Evolutionary conservation across 116 monocot genomes (phyloP), one percentile per base, ranked within the genome.

Genomic region (Dioscorea cayenensis): DNA sequence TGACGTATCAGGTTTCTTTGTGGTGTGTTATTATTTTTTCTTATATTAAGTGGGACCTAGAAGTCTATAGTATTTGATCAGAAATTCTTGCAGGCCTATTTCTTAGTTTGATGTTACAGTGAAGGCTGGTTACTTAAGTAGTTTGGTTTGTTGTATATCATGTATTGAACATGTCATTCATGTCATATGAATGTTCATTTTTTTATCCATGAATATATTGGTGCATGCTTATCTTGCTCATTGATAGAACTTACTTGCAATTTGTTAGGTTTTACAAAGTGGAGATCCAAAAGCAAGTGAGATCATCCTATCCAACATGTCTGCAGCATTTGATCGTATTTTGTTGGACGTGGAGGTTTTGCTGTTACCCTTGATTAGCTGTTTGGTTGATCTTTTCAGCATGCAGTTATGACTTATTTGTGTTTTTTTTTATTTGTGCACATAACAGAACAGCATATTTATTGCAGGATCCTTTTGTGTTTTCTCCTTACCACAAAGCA

Each of bases 321-420:
- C 84, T 66, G 78, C 77, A 76, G 62, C 70, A 64, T 82, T 95
- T 80, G 95, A 95, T 80, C 89, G 92, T 23, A 84, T 95, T 66
- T 81, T 95, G 66, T 64, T 95, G 48, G 95, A 95, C 43, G 75
- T 79, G 25, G 89, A 95, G 95, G 95, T 95, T 62, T 68, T 59
- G 7, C 10, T 66, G 16, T 63, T 36, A 14, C 36, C 19, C 1
- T 20, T n/a, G 23, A 64, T 51, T 64, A 2, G 6, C 11, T 69
- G 11, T 51, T 70, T 27, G 8, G 6, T 23, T n/a, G 28, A 49
- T 21, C 21, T 23, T 27, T 62, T 23, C 23, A 7, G 5, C 7
- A 4, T 62, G 5, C 62, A 16, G 55, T 55, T 55, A n/a, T 55
- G 55, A 62, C 62, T 62, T 62, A 0, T 23, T 22, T 23, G 62